phyloP scores from a whole-genome alignment of 2,329 filamentous ascomycete species.

The Fusarium ramigenum region DNA sequence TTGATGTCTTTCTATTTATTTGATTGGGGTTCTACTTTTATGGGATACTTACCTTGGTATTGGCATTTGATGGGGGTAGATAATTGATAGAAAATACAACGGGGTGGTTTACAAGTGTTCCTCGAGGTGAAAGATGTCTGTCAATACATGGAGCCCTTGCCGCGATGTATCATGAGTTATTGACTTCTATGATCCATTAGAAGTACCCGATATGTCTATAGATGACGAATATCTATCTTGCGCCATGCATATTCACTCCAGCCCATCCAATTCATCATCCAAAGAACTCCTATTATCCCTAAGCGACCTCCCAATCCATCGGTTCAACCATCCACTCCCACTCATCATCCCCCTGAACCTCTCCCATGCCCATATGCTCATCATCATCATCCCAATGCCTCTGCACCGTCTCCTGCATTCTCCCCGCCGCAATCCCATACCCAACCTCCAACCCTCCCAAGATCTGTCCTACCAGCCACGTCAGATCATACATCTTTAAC shows the following conservation, averaged over 20 bases:
- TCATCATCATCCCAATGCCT: slow-evolving; percentile 44
- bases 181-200: not conserved
- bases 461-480: slow-evolving; percentile 66
- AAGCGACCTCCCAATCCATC: slow-evolving; percentile 51
- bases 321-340: slow-evolving; percentile 55
- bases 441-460: slow-evolving; percentile 68
- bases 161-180: not conserved
- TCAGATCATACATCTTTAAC: slow-evolving; percentile 69
- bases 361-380: slow-evolving; percentile 19
- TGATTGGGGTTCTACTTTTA: slow-evolving; percentile 2
- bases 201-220: not conserved
- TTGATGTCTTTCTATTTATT: slow-evolving; percentile 17
- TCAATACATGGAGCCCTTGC: not conserved
- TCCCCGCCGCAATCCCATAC: slow-evolving; percentile 60
- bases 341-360: slow-evolving; percentile 35
- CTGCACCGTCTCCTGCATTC: slow-evolving; percentile 54
- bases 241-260: not conserved
- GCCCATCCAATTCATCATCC: not conserved
- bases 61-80: slow-evolving; percentile 6
- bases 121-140: not conserved
- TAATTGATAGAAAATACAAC: slow-evolving; percentile 33
- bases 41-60: not conserved
- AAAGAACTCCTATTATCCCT: not conserved
- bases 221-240: not conserved
- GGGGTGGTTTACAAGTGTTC: not conserved